These are phyloP conservation scores for Aschersonia sp. DNA, from an alignment of 2,329 filamentous ascomycete species.

Conservation along the genomic window DNA sequence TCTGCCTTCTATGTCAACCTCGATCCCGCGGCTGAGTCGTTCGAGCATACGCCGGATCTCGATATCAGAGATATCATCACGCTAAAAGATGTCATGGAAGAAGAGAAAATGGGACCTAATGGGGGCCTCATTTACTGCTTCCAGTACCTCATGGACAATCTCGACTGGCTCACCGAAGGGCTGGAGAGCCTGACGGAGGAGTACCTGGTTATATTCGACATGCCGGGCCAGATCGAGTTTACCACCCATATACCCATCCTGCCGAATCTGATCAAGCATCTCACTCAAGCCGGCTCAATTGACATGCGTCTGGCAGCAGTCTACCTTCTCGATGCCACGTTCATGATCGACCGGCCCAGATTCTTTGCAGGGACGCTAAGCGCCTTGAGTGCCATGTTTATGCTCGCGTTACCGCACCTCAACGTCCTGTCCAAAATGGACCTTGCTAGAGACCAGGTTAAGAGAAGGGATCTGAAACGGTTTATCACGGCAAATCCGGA, in stretches of 20 bases:
- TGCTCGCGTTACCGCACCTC: conserved; percentile 93
- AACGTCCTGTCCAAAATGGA: conserved; percentile 99
- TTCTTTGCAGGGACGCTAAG: conserved; percentile 93
- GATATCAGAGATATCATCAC: conserved; percentile 94
- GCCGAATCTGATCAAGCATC: conserved; percentile 67
- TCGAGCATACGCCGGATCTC: conserved; percentile 81
- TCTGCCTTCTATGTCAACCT: conserved; percentile 97
- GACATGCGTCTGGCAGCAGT: conserved; percentile 88
- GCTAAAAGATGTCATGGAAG: conserved; percentile 92
- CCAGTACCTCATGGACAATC: conserved; percentile 87
- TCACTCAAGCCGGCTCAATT: conserved; percentile 64
- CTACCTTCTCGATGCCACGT: conserved; percentile 90
- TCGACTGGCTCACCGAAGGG: conserved; percentile 78
- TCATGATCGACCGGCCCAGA: conserved; percentile 89
- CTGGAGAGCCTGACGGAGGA: conserved; percentile 82
- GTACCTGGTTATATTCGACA: conserved; percentile 95
- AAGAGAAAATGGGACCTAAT: conserved; percentile 80
- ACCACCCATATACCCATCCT: conserved; percentile 95
- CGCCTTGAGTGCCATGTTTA: conserved; percentile 98
- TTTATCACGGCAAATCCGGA: conserved; percentile 79
- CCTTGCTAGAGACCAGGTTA: conserved; percentile 77
- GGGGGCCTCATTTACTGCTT: conserved; percentile 93
- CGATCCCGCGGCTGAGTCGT: conserved; percentile 86
- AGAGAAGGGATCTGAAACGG: conserved; percentile 74
- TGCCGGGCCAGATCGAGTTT: conserved; percentile 96